A percentile compares a stretch with the other conserved stretches of the same genome.
phyloP scores from a whole-genome alignment of 768 basidiomycete species.

The Russula olivacea region DNA sequence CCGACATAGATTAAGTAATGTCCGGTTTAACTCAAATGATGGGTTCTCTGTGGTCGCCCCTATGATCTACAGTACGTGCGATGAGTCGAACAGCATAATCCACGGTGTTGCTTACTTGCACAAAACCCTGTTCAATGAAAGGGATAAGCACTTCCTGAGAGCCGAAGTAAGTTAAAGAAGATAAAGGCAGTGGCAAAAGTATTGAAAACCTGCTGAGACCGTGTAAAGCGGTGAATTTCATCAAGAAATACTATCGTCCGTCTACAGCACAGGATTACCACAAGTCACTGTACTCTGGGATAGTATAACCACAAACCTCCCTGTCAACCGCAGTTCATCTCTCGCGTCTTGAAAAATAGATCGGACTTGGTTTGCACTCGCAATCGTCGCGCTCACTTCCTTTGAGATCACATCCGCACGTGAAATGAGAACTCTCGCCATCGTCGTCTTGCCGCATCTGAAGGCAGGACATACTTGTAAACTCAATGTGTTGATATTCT shows the following conservation, averaged over 20 bases:
- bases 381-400: conserved; percentile 71
- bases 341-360: conserved; percentile 74
- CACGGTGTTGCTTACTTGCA: conserved; percentile 44
- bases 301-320: conserved; percentile 40
- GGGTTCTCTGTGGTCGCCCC: conserved; percentile 90
- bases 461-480: neutral
- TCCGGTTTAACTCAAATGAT: conserved; percentile 72
- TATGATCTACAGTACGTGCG: conserved; percentile 48
- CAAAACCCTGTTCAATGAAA: conserved; percentile 69
- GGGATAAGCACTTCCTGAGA: conserved; percentile 72
- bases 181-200: neutral
- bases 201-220: conserved; percentile 51
- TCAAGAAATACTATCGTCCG: conserved; percentile 76
- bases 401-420: conserved; percentile 57
- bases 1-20: conserved; percentile 73
- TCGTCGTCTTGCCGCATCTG: conserved; percentile 69
- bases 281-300: neutral
- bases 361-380: conserved; percentile 64
- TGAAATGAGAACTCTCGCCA: conserved; percentile 64
- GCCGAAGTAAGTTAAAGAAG: conserved; percentile 21
- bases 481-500: too few species aligned
- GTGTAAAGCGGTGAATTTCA: conserved; percentile 78
- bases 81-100: neutral
- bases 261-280: conserved; percentile 33
- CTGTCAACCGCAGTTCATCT: conserved; percentile 54